Percentiles rank a stretch among this genome's conserved stretches.
phyloP scores from a whole-genome alignment of 225 moss, liverwort and hornwort species.

The Ulota crispa region DNA sequence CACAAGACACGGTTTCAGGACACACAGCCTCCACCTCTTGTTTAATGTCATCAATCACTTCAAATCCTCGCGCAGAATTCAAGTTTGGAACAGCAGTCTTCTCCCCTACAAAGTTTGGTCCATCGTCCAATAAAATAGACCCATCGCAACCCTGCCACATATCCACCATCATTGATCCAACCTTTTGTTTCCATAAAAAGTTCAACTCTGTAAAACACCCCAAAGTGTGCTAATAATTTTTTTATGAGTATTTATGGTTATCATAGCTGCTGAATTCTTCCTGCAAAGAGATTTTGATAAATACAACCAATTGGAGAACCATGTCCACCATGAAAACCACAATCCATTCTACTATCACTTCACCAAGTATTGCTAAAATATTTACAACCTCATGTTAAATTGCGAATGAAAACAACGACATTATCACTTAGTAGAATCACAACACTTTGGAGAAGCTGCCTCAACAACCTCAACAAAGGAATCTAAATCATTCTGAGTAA shows the following conservation, averaged over 20 bases:
- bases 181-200: too few species aligned
- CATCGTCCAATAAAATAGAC: constrained; percentile 73
- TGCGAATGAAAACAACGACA: background rate
- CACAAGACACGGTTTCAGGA: constrained; percentile 79
- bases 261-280: too few species aligned
- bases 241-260: too few species aligned
- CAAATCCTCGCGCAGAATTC: constrained; percentile 70
- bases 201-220: too few species aligned
- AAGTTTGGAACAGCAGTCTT: constrained; percentile 69
- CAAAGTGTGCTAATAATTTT: too few species aligned
- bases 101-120: constrained; percentile 66
- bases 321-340: background rate
- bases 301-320: too few species aligned
- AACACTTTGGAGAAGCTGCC: background rate
- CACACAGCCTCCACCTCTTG: constrained; percentile 64
- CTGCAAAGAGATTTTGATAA: too few species aligned
- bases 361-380: background rate
- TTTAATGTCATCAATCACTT: constrained; percentile 73
- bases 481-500: too few species aligned
- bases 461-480: background rate
- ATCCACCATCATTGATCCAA: background rate
- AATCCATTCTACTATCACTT: background rate
- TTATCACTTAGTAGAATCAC: background rate
- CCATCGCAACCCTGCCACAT: constrained; percentile 81
- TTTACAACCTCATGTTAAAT: background rate